phyloP scores from a whole-genome alignment of 106 monocot species.

The Platanthera guangdongensis region DNA sequence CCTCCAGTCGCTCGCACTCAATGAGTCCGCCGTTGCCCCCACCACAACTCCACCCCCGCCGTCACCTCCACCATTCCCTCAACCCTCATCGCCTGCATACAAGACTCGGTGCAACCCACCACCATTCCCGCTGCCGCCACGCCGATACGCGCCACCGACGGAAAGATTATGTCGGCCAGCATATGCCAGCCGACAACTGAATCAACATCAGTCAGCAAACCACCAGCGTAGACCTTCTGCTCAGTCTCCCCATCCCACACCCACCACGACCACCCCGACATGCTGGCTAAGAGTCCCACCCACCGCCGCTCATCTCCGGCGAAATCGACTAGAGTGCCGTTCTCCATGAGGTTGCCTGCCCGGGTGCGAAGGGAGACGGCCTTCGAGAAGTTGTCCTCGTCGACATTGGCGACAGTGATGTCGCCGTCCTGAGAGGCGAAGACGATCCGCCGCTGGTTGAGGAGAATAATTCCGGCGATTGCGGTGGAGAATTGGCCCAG shows the following conservation, averaged over 20 bases:
- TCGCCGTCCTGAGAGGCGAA: slow-evolving; percentile 39
- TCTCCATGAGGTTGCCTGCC: slow-evolving; percentile 33
- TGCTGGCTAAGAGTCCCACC: slow-evolving; percentile 56
- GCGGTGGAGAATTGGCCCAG: slow-evolving; percentile 43
- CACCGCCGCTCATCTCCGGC: slow-evolving; percentile 20
- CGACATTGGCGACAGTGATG: slow-evolving; percentile 1
- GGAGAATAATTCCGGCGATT: slow-evolving; percentile 35
- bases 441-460: slow-evolving; percentile 15
- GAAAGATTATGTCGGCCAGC: slow-evolving; percentile 25
- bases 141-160: slow-evolving; percentile 27
- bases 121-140: slow-evolving; percentile 13
- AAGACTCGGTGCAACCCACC: slow-evolving; percentile 25
- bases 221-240: slow-evolving; percentile 30
- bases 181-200: slow-evolving; percentile 46
- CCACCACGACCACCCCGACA: slow-evolving; percentile 41
- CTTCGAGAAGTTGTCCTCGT: slow-evolving; percentile 13
- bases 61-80: background rate
- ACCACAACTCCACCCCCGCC: slow-evolving; percentile 5
- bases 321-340: slow-evolving; percentile 48
- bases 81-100: slow-evolving; percentile 16
- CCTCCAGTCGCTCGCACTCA: slow-evolving; percentile 14
- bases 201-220: slow-evolving; percentile 31
- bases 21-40: slow-evolving; percentile 8
- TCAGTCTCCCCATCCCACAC: slow-evolving; percentile 41
- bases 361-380: slow-evolving; percentile 11